Evolutionary conservation across 345 rosid species (phyloP), one percentile per base, ranked within the genome.

Genomic region (Capsella bursapastoris): DNA sequence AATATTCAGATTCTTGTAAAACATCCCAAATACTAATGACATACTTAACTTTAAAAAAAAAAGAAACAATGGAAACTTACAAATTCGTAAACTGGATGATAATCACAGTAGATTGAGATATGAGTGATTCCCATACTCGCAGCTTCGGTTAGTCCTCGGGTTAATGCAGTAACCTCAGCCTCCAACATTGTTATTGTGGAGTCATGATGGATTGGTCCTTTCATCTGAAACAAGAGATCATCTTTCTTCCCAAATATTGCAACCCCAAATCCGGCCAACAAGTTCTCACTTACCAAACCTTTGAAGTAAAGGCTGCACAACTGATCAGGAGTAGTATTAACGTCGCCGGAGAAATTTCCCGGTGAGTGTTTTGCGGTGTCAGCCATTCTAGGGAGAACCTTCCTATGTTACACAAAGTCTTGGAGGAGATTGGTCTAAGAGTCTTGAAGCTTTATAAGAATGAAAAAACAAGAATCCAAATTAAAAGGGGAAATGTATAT

Each of bases 151-250:
- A 74, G 66, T 12, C 66, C 78, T 58, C 14, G 34, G 3, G 25
- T 35, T 45, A 74, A 12, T 7, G 78, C 67, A 0, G 0, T 41
- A 48, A 74, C 57, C 44, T 74, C 73, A 56, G 71, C 71, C 27
- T 55, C 57, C 7, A 64, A 34, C 57, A 11, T 8, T 7, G 57
- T 73, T 10, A 9, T n/a, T 27, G 7, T 7, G 29, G 77, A 15
- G 11, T 4, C 56, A 37, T 75, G 71, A 29, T 50, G 56, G 25
- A 67, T 71, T 6, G 76, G 79, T 52, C 83, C 85, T 16, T 74
- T 74, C 45, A 79, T 13, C 37, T 82, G 84, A n/a, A 84, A 70
- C 27, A 86, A 57, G 78, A 83, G 29, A 66, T 80, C 76, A 68
- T 73, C 72, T 6, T 29, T 16, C 1, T 56, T 74, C 44, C 82